Conservation (phyloP, 1,284 basidiomycete species). For the Moniliella sp. region DNA sequence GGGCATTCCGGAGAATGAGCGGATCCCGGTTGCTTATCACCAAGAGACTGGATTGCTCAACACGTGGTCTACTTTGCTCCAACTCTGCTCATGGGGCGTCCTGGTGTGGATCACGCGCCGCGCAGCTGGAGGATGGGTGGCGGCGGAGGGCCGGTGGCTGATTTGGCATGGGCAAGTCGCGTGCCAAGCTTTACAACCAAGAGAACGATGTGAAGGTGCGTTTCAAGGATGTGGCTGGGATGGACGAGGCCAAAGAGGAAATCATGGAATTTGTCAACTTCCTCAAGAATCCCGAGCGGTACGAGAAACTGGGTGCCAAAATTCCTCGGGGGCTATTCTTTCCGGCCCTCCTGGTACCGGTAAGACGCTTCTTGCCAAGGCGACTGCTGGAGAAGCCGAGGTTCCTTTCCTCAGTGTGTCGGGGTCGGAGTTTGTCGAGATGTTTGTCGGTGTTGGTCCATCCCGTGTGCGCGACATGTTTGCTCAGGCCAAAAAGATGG, state of each 20-base stretch:
- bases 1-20: conserved; percentile 68
- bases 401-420: conserved; percentile 96
- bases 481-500: conserved; percentile 85
- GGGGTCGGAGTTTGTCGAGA: conserved; percentile 96
- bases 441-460: conserved; percentile 98
- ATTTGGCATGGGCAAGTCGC: conserved; percentile 88
- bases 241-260: conserved; percentile 99
- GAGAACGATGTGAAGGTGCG: conserved; percentile 80
- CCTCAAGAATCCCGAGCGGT: conserved; percentile 79
- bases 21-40: conserved; percentile 85
- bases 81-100: too few relatives aligned
- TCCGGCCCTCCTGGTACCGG: conserved; percentile 95
- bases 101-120: conserved; percentile 72
- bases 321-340: conserved; percentile 94
- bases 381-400: conserved; percentile 85
- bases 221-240: conserved; percentile 88
- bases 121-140: conserved; percentile 38
- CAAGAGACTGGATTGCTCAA: conserved; percentile 82
- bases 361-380: conserved; percentile 91
- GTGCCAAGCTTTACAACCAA: conserved; percentile 86
- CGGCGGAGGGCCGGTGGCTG: conserved; percentile 56
- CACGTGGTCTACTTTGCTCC: too few relatives aligned
- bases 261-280: conserved; percentile 99
- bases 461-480: conserved; percentile 92
- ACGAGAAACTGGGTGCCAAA: conserved; percentile 89